Percentiles rank a stretch among this genome's conserved stretches.
These are phyloP conservation scores for Polygonum aviculare DNA, from an alignment of 148 eudicot genomes.

Conservation along the genomic window DNA sequence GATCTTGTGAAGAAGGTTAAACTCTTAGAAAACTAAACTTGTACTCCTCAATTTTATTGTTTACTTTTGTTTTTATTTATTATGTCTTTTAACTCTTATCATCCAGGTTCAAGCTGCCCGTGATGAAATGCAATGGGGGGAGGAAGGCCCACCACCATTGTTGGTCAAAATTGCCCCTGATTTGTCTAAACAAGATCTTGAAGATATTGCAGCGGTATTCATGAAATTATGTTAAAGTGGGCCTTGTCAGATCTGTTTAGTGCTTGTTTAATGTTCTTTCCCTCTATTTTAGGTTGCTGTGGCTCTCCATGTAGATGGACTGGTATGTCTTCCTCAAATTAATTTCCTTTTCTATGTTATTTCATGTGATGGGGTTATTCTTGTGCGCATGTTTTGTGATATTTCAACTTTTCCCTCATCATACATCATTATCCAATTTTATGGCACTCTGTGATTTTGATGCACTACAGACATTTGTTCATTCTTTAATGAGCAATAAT, in stretches of 20 bases:
- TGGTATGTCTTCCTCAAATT: slow-evolving; percentile 38
- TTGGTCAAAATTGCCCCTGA: slow-evolving; percentile 99
- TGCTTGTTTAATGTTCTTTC: slow-evolving; percentile 16
- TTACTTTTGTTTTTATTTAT: neutral
- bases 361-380: neutral
- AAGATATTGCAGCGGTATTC: slow-evolving; percentile 93
- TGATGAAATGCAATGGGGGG: slow-evolving; percentile 99
- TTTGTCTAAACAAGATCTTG: slow-evolving; percentile 92
- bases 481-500: neutral
- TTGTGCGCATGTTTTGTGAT: neutral
- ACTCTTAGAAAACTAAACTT: neutral
- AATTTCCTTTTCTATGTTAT: neutral
- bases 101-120: slow-evolving; percentile 95
- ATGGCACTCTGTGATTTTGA: neutral
- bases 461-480: neutral
- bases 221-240: slow-evolving; percentile 6
- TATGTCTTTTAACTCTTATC: neutral
- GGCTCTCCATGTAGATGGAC: slow-evolving; percentile 89
- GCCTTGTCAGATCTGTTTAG: neutral
- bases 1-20: slow-evolving; percentile 94
- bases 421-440: neutral
- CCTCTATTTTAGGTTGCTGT: slow-evolving; percentile 65
- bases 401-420: neutral
- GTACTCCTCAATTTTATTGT: neutral
- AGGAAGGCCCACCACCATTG: slow-evolving; percentile 96